Base-by-base conservation (phyloP, 139 green algal species). In the Micromonas pusilla region DNA sequence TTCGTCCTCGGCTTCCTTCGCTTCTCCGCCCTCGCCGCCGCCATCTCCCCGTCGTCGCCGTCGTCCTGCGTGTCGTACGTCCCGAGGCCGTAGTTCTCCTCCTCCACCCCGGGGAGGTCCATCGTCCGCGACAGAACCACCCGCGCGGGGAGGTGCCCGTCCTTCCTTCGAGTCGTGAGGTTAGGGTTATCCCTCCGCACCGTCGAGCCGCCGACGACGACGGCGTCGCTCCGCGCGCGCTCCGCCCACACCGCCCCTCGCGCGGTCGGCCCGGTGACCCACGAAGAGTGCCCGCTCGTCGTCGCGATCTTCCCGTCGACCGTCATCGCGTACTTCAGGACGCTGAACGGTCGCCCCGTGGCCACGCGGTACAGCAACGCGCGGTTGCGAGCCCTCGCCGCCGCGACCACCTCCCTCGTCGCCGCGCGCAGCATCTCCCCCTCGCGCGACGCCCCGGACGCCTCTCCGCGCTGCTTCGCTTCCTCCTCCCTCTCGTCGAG, bases 291-390 rank as follows among this genome's bases (percentile, higher is more conserved):
- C 1, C 95, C 95, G n/a, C 79, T 81, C 33, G 72, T 78, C 13
- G 92, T 91, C 19, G 96, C 96, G 39, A 98, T 99, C 86, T 99
- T 99, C 31, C 83, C 96, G 76, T 99, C 96, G 45, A 98, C 79
- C 3, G 96, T 99, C 96, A 99, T 99, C 2, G 96, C 96, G 80
- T 99, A 99, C 83, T 97, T 98, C 52, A 96, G 87, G 33, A 97
- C 78, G 28, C 85, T 87, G 62, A 92, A 83, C 0, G 96, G 96
- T 25, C 63, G 13, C 2, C 86, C 71, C n/a, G 88, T 88, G 4
- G 82, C 89, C 1, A 88, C 91, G 26, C 91, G 78, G 83, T 97
- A 93, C 32, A 98, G 79, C 57, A 98, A 83, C 9, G 9, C 9
- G 45, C 45, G 45, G 45, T 57, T 57, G 45, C n/a, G n/a, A n/a